A percentile compares a stretch with the other conserved stretches of the same genome.
These are phyloP conservation scores for Rubia peregrina DNA, from an alignment of 305 asterid species.

Conservation along the genomic window DNA sequence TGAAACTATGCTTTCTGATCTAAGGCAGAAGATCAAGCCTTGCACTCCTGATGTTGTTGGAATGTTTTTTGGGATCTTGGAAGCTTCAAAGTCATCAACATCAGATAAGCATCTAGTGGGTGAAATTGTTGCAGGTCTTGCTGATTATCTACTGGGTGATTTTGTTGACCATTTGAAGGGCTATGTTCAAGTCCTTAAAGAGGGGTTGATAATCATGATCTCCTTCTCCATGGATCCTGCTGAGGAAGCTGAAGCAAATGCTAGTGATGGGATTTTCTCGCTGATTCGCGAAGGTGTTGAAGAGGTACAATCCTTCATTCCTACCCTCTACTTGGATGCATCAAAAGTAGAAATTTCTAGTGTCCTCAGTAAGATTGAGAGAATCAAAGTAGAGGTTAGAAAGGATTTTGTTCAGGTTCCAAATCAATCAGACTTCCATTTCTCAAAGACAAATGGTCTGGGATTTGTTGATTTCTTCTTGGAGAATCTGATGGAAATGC, in stretches of 20 bases:
- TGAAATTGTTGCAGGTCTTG: background rate
- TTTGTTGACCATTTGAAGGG: background rate
- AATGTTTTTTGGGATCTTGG: background rate
- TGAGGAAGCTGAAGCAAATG: background rate
- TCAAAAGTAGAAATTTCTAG: background rate
- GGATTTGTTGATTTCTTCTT: conserved; percentile 10
- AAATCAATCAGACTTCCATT: background rate
- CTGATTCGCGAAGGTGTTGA: background rate
- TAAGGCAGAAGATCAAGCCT: background rate
- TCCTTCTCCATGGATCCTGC: conserved; percentile 3
- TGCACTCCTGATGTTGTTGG: background rate
- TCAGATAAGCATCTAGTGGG: background rate
- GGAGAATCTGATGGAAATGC: conserved; percentile 4
- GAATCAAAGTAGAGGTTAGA: conserved; percentile 2
- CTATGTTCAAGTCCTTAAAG: background rate
- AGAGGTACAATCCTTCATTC: background rate
- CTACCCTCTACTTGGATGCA: too few species aligned
- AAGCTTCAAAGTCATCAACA: background rate
- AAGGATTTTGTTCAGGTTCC: background rate
- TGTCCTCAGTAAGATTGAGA: background rate
- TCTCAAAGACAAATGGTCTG: background rate
- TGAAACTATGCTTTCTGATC: background rate
- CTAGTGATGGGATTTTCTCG: background rate
- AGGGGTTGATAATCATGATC: background rate
- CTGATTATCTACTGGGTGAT: background rate